Evolutionary conservation across 2,329 filamentous ascomycete species (phyloP), one percentile per base, ranked within the genome.

Genomic region (Xylariales sp.): DNA sequence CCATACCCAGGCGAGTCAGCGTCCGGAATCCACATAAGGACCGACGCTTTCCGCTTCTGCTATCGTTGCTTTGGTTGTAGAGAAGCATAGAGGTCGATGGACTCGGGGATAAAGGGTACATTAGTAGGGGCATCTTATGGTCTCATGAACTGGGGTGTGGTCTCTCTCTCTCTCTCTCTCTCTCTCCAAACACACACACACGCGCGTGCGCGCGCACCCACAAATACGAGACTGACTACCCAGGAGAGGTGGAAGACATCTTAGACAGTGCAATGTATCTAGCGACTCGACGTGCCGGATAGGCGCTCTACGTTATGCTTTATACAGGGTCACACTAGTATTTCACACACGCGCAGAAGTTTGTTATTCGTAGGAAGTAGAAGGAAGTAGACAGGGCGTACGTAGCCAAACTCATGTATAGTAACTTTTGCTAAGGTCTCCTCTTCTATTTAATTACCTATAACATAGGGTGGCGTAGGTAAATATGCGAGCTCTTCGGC

Each of bases 181-280:
- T n/a, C n/a, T n/a, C n/a, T n/a, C 9, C 39, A 41, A 12, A 56
- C 14, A 60, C 28, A 28, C 23, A 23, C 23, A 23, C 23, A 23
- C 23, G 2, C 23, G 2, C 23, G 23, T n/a, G n/a, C 23, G 23
- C 23, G 23, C 23, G 2, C 23, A 23, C 23, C 23, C 23, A 23
- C 23, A 23, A 23, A 23, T 23, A 23, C 18, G 30, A 54, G n/a
- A 55, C 28, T 43, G n/a, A 55, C 28, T 49, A 46, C 53, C 54
- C 43, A 46, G 53, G 59, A 48, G 58, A 54, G 62, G 58, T 36
- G 45, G 57, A 50, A 48, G 52, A 49, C 34, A 57, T 55, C 32
- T 61, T 28, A 18, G 54, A 50, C 64, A 54, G 62, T 67, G 64
- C 61, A 54, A 64, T 67, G 64, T 69, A 61, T 58, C 32, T 62